Base-by-base conservation (phyloP, 208 protist species). In the Acanthamoeba comandoni region DNA sequence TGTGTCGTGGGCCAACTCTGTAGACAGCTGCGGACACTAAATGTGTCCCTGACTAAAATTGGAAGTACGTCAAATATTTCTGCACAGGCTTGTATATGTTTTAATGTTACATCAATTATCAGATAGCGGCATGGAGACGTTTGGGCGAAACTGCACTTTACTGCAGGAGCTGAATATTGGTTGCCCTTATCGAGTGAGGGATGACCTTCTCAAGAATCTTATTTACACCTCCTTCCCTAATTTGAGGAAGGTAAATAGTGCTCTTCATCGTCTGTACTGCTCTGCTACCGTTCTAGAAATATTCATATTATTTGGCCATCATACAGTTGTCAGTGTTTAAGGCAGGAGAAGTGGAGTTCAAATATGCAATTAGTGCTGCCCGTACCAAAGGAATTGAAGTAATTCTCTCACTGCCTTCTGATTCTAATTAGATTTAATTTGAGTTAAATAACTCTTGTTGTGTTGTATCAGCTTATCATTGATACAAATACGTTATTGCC, bases 401-500 rank as follows among this genome's bases (percentile, higher is more conserved):
- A 84, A 22, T 64, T 26, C 57, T n/a, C 57, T 64, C 57, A 26
- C 57, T 64, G 19, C 22, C 22, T 3, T 26, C 35, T 43, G 35
- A 43, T 43, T 43, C 35, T 43, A 43, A 43, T 5, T n/a, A n/a
- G n/a, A n/a, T n/a, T n/a, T n/a, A n/a, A n/a, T n/a, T n/a, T n/a
- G n/a, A n/a, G n/a, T n/a, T n/a, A n/a, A n/a, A n/a, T n/a, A n/a
- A n/a, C n/a, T n/a, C 1, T 43, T 43, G 35, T 43, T 43, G 35
- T 43, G 5, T 43, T 43, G 2, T 5, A 12, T 65, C 52, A 86
- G 79, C 15, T 84, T 24, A 35, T 64, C 26, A 22, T 62, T 31
- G 73, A 84, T 70, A 35, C 43, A 35, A 88, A 88, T 12, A 88
- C 79, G 13, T 58, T 88, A 49, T 62, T 88, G 26, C 79, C 79